Percentiles rank a stretch among this genome's conserved stretches.
Evolutionary conservation across 768 basidiomycete genomes (phyloP).

Genomic region (Hypholoma sublateritium): DNA sequence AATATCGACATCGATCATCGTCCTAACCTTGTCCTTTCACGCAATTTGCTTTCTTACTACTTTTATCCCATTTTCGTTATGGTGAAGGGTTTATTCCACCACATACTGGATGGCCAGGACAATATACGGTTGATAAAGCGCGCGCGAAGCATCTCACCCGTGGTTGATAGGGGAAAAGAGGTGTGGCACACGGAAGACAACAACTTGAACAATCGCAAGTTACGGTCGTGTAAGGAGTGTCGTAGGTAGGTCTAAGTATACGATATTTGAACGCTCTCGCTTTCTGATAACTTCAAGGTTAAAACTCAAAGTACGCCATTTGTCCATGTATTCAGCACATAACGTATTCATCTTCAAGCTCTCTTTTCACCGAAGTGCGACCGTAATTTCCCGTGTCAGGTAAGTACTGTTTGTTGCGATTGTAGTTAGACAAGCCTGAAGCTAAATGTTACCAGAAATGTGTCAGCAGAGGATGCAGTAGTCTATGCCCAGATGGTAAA

Average conservation of each 20-base stretch:
- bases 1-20: no score
- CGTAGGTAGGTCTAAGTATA: constrained; percentile 37
- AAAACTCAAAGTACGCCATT: constrained; percentile 44
- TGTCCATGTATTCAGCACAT: background rate
- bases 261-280: no score
- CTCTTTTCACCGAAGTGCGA: constrained; percentile 44
- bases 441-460: constrained; percentile 42
- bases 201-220: constrained; percentile 40
- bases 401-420: constrained; percentile 14
- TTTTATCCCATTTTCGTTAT: constrained; percentile 17
- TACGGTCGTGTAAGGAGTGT: constrained; percentile 55
- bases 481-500: constrained; percentile 60
- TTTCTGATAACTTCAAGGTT: constrained; percentile 26
- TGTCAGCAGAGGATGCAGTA: constrained; percentile 63
- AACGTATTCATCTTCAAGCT: background rate
- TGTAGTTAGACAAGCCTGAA: no score
- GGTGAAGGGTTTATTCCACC: constrained; percentile 19
- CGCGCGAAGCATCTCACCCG: constrained; percentile 25
- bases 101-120: constrained; percentile 13
- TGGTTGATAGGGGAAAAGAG: constrained; percentile 11
- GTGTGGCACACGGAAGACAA: constrained; percentile 35
- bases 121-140: constrained; percentile 29
- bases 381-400: constrained; percentile 65
- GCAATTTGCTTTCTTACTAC: background rate
- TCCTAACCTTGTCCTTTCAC: no score